A percentile compares a stretch with the other conserved stretches of the same genome.
phyloP scores from a whole-genome alignment of 1,139 yeast genomes.

The Lodderomyces oxycetoniae region DNA sequence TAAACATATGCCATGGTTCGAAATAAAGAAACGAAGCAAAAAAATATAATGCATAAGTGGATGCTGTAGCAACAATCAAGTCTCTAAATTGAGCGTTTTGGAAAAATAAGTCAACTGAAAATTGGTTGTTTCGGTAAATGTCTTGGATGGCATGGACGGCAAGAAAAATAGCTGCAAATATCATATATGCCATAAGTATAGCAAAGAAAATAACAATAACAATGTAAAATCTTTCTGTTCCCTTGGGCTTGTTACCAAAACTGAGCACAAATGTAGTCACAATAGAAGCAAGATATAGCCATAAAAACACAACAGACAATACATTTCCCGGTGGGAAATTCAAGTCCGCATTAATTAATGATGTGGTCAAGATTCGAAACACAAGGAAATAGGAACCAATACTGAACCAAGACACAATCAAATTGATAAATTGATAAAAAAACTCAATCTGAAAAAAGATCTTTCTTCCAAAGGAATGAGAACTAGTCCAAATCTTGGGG shows the following conservation, averaged over 20 bases:
- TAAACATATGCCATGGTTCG: slow-evolving; percentile 52
- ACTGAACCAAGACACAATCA: slow-evolving; percentile 71
- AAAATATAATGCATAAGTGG: slow-evolving; percentile 45
- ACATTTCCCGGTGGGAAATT: slow-evolving; percentile 65
- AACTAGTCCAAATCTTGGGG: slow-evolving; percentile 40
- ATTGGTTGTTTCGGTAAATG: slow-evolving; percentile 27
- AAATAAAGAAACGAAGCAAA: slow-evolving; percentile 44
- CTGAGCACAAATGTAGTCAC: slow-evolving; percentile 87
- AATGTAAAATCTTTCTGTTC: slow-evolving; percentile 77
- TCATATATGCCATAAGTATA: slow-evolving; percentile 83
- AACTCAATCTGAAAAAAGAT: slow-evolving; percentile 42
- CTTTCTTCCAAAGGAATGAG: slow-evolving; percentile 40
- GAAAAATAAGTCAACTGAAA: slow-evolving; percentile 37
- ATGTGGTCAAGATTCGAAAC: slow-evolving; percentile 69
- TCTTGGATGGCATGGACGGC: slow-evolving; percentile 42
- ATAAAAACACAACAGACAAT: slow-evolving; percentile 74
- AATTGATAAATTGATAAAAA: slow-evolving; percentile 39
- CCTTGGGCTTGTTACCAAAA: slow-evolving; percentile 92
- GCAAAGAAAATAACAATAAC: slow-evolving; percentile 89
- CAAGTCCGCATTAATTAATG: slow-evolving; percentile 50
- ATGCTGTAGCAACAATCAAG: slow-evolving; percentile 44
- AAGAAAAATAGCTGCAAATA: slow-evolving; percentile 56
- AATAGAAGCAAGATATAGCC: slow-evolving; percentile 87
- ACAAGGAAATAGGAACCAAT: slow-evolving; percentile 78
- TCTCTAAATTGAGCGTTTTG: slow-evolving; percentile 43